phyloP scores from a whole-genome alignment of 2,329 filamentous ascomycete species.

The Aquanectria penicillioides region DNA sequence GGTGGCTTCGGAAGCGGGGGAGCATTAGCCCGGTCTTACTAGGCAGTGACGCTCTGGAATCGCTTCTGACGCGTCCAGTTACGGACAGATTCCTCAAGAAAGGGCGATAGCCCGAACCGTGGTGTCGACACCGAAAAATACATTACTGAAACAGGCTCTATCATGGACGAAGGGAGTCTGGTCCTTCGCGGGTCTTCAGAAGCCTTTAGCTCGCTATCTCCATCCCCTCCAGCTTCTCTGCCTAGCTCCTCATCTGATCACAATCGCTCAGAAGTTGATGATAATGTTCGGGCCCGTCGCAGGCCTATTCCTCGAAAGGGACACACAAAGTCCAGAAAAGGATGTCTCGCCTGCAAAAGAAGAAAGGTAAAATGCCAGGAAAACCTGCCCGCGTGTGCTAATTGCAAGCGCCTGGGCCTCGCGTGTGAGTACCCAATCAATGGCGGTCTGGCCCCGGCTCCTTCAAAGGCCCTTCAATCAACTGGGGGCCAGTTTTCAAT shows the following conservation, averaged over 20 bases:
- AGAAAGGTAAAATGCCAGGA: constrained; percentile 36
- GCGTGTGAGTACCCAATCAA: constrained; percentile 26
- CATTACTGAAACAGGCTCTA: not conserved
- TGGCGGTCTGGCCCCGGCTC: not conserved
- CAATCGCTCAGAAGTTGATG: not conserved
- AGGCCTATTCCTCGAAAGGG: constrained; percentile 22
- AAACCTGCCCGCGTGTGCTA: constrained; percentile 24
- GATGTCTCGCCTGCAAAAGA: constrained; percentile 36
- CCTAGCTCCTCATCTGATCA: constrained; percentile 1
- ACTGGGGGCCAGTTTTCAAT: constrained; percentile 45
- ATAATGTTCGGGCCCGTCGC: not conserved
- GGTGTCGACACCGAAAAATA: not conserved
- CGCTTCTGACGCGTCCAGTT: not conserved
- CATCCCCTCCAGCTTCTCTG: not conserved
- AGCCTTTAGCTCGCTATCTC: not conserved
- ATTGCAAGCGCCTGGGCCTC: constrained; percentile 30
- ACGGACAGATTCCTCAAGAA: too few species aligned
- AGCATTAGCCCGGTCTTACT: constrained; percentile 28
- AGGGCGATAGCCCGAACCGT: too few species aligned
- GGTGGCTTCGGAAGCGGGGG: constrained; percentile 19
- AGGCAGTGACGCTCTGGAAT: not conserved
- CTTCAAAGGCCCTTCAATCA: constrained; percentile 14
- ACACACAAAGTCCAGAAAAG: constrained; percentile 31
- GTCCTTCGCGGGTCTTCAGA: not conserved
- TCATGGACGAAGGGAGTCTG: not conserved